Conservation (phyloP, 2,329 filamentous ascomycete species). For the Epichloe bromicola region DNA sequence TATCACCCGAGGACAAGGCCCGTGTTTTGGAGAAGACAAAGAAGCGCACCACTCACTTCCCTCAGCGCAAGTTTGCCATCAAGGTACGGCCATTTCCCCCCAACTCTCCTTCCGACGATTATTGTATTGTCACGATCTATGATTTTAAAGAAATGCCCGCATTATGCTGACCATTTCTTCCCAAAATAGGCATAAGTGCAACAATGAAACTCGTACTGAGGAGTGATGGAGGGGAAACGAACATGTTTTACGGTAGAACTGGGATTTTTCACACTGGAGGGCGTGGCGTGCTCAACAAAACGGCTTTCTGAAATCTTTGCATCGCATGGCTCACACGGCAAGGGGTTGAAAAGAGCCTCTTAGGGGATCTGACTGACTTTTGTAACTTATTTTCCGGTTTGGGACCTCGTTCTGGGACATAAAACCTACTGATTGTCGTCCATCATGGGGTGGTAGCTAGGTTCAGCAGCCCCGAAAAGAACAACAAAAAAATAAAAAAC, state of each 20-base stretch:
- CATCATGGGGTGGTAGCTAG: slow-evolving; percentile 18
- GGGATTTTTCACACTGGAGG: slow-evolving; percentile 12
- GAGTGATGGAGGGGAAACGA: slow-evolving; percentile 4
- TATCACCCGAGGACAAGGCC: slow-evolving; percentile 82
- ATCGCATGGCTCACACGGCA: slow-evolving; percentile 24
- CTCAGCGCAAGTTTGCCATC: slow-evolving; percentile 96
- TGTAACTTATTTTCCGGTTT: slow-evolving; percentile 23
- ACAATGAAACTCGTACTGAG: slow-evolving; percentile 1
- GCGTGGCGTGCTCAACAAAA: slow-evolving; percentile 24
- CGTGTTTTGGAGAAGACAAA: slow-evolving; percentile 84
- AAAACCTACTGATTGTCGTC: slow-evolving; percentile 14
- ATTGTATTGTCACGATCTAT: no score
- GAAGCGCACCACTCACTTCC: slow-evolving; percentile 95
- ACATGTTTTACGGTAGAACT: slow-evolving; percentile 2
- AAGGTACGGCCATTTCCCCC: slow-evolving; percentile 50
- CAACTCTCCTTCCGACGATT: background rate
- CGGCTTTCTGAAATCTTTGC: slow-evolving; percentile 17
- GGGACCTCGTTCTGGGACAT: slow-evolving; percentile 21
- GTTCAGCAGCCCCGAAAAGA: slow-evolving; percentile 18
- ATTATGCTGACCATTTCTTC: background rate
- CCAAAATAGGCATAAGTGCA: slow-evolving; percentile 7
- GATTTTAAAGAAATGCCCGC: background rate
- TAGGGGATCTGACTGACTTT: slow-evolving; percentile 21
- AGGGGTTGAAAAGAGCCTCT: slow-evolving; percentile 9
- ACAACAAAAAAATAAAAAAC: slow-evolving; percentile 17